phyloP scores from a whole-genome alignment of 1,284 basidiomycete genomes.

The Cryptococcus maquisensis region DNA sequence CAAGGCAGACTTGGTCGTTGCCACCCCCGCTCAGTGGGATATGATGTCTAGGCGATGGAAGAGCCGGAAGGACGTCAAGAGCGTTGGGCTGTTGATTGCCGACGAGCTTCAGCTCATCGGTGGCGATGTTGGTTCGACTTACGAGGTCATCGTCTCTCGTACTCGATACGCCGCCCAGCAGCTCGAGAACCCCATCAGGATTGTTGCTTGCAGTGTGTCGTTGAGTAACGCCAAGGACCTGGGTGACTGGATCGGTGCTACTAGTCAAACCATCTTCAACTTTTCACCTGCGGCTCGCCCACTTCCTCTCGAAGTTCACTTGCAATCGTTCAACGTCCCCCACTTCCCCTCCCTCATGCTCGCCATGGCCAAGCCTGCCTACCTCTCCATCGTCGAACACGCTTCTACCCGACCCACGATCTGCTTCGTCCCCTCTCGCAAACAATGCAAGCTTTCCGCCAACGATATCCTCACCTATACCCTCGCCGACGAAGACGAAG shows the following conservation, averaged over 20 bases:
- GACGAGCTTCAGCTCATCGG: conserved; percentile 95
- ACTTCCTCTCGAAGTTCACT: conserved; percentile 92
- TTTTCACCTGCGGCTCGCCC: conserved; percentile 94
- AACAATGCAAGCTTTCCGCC: conserved; percentile 88
- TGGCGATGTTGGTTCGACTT: conserved; percentile 87
- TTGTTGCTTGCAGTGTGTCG: conserved; percentile 90
- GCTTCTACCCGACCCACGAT: conserved; percentile 82
- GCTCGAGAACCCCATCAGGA: conserved; percentile 81
- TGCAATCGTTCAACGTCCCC: conserved; percentile 91
- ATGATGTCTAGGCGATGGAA: conserved; percentile 94
- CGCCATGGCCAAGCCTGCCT: conserved; percentile 97
- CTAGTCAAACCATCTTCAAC: conserved; percentile 92
- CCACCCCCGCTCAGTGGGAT: conserved; percentile 93
- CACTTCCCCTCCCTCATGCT: conserved; percentile 99
- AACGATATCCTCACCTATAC: conserved; percentile 89
- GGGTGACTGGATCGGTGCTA: conserved; percentile 96
- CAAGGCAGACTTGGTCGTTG: conserved; percentile 85
- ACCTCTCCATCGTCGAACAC: conserved; percentile 87
- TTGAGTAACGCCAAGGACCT: conserved; percentile 94
- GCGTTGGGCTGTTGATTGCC: conserved; percentile 84
- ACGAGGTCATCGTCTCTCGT: conserved; percentile 91
- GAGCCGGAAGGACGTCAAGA: conserved; percentile 89
- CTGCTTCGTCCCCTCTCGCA: conserved; percentile 86
- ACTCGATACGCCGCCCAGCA: conserved; percentile 96
- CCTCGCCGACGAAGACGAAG: conserved; percentile 76